Evolutionary conservation across 164 flowering plant genomes (phyloP), one percentile per base, ranked within the genome.

Genomic region (Vitis rotundifolia): DNA sequence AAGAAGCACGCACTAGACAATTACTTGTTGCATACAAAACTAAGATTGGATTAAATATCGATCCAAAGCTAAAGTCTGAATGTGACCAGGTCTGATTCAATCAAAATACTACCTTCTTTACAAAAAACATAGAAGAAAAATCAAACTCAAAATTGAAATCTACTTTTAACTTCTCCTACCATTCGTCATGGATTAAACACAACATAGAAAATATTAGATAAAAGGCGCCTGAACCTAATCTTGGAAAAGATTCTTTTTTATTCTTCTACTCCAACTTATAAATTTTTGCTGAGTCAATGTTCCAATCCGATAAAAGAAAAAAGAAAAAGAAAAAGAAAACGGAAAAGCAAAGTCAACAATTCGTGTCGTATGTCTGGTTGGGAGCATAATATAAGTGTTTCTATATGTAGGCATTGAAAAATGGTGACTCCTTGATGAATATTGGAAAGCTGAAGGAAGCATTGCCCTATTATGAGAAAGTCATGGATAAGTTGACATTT

Each of bases 391-490:
- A 3, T 67, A 68, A 49, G 73, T 70, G 49, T 61, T 48, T 31
- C 56, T 31, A 50, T 63, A 44, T 68, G 16, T 79, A 92, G 97
- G 91, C 88, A 66, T 66, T 94, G 78, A 81, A 83, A 61, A 91
- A 89, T 68, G 97, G 97, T 62, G 88, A 89, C 68, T 59, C 75
- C 11, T 79, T 91, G 78, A 94, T 94, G 97, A 87, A 89, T 73
- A 70, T 67, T 55, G 99, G 99, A 67, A 88, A 81, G 76, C 94
- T 94, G 62, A 83, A 83, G 76, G 90, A 88, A 68, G 99, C 99
- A 67, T 71, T 91, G 63, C 89, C 92, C 5, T 92, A 72, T 73
- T 94, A 86, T 72, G 88, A 92, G 64, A 78, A 79, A 72, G 89
- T 94, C 14, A 94, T 94, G 97, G 77, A 87, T 44, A 83, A 89